Percentiles rank a stretch among this genome's conserved stretches.
Conservation (phyloP, 2,329 filamentous ascomycete species). For the Alternaria sp. region DNA sequence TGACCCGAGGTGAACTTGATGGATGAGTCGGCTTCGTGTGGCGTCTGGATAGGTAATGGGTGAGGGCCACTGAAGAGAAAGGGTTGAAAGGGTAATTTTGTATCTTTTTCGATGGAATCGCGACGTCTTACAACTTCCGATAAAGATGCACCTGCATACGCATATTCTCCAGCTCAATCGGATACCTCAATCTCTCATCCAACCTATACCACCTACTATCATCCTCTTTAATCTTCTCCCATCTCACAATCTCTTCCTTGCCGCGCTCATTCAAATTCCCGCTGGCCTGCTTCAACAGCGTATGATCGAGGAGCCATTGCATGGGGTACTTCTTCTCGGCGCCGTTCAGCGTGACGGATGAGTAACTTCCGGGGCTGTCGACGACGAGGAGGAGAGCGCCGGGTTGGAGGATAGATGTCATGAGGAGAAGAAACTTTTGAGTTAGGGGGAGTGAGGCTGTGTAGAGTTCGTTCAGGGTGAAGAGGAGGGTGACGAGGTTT, state of each 20-base stretch:
- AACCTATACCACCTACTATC: slow-evolving; percentile 89
- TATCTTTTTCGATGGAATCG: background rate
- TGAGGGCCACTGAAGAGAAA: background rate
- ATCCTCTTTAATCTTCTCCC: slow-evolving; percentile 76
- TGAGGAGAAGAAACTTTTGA: slow-evolving; percentile 73
- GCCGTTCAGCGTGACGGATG: slow-evolving; percentile 70
- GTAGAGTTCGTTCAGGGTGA: slow-evolving; percentile 96
- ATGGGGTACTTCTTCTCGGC: slow-evolving; percentile 79
- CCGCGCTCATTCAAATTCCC: slow-evolving; percentile 17
- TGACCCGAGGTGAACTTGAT: too few species aligned
- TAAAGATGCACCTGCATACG: slow-evolving; percentile 92
- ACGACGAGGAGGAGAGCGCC: slow-evolving; percentile 81
- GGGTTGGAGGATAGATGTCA: slow-evolving; percentile 64
- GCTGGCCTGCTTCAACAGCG: slow-evolving; percentile 60
- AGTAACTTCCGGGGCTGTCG: slow-evolving; percentile 93
- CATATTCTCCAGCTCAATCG: slow-evolving; percentile 91
- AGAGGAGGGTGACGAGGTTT: slow-evolving; percentile 78
- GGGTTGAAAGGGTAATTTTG: background rate
- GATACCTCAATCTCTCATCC: slow-evolving; percentile 68
- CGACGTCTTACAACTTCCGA: slow-evolving; percentile 10
- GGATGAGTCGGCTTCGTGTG: background rate
- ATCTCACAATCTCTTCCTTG: slow-evolving; percentile 48
- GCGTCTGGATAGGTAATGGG: background rate
- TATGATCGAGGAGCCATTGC: slow-evolving; percentile 89
- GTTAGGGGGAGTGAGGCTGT: slow-evolving; percentile 75